Conservation (phyloP, 768 basidiomycete genomes). For the Termitomyces sp. region DNA sequence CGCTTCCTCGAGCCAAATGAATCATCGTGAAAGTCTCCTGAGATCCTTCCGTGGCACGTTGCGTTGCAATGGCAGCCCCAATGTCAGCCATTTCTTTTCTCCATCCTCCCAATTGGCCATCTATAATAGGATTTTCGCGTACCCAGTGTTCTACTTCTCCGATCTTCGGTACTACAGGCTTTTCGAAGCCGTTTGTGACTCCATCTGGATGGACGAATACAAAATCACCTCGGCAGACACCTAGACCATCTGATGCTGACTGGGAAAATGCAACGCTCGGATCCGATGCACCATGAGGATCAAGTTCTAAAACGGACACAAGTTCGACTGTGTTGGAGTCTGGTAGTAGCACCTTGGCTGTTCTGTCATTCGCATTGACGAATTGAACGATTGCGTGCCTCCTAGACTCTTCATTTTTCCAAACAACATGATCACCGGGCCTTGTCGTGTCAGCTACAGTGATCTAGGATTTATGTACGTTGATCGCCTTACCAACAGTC, state of each 20-base stretch:
- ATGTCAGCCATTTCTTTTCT: constrained; percentile 66
- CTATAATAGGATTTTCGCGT: constrained; percentile 47
- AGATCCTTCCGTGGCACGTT: constrained; percentile 31
- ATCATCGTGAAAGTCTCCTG: constrained; percentile 35
- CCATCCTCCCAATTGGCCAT: constrained; percentile 62
- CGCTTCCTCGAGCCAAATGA: constrained; percentile 33
- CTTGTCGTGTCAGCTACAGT: constrained; percentile 28
- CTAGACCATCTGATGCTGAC: constrained; percentile 53
- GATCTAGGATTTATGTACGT: neutral
- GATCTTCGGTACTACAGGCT: constrained; percentile 74
- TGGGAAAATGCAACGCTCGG: constrained; percentile 33
- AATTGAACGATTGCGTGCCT: constrained; percentile 73
- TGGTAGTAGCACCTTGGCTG: constrained; percentile 56
- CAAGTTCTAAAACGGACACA: constrained; percentile 83
- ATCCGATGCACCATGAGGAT: constrained; percentile 71
- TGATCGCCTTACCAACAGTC: constrained; percentile 67
- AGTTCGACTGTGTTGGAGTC: constrained; percentile 53
- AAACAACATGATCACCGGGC: constrained; percentile 89
- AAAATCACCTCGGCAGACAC: constrained; percentile 78
- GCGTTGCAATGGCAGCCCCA: constrained; percentile 50
- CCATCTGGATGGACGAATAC: constrained; percentile 74
- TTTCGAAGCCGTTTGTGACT: constrained; percentile 64
- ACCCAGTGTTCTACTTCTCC: constrained; percentile 85
- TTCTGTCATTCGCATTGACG: constrained; percentile 68
- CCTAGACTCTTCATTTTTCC: constrained; percentile 68